Evolutionary conservation across 1,139 yeast genomes (phyloP).

Genomic region (Geotrichum histeridarum): DNA sequence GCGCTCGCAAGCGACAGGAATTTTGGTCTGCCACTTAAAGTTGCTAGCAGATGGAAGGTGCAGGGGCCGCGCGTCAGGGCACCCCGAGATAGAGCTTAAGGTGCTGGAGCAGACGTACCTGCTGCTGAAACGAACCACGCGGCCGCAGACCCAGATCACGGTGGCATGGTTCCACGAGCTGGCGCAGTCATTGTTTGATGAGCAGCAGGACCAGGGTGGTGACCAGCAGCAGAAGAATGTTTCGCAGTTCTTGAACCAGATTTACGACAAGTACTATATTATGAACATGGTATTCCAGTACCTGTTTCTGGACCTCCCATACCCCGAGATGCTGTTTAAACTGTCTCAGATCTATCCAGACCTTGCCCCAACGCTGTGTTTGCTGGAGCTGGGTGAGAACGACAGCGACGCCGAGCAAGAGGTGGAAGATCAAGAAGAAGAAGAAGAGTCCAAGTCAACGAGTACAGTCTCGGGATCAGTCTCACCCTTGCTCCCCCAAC

Average conservation of each 20-base stretch:
- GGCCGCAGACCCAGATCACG: background rate
- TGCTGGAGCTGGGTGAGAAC: background rate
- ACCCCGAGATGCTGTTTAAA: background rate
- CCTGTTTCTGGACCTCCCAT: background rate
- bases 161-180: conserved; percentile 1
- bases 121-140: background rate
- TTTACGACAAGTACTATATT: conserved; percentile 13
- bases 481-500: too few species aligned
- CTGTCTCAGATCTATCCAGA: background rate
- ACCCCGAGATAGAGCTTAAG: conserved; percentile 4
- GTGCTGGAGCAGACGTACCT: conserved; percentile 14
- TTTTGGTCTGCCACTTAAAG: conserved; percentile 2
- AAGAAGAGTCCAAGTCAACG: background rate
- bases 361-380: background rate
- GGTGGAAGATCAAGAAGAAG: background rate
- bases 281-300: conserved; percentile 5
- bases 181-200: conserved; percentile 1
- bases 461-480: too few species aligned
- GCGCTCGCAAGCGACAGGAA: background rate
- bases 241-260: conserved; percentile 12
- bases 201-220: background rate
- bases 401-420: background rate
- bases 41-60: conserved; percentile 11
- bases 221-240: conserved; percentile 1
- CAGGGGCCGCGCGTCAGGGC: conserved; percentile 9